Evolutionary conservation across 2,329 filamentous ascomycete species (phyloP).

Genomic region (Fusarium foetens): DNA sequence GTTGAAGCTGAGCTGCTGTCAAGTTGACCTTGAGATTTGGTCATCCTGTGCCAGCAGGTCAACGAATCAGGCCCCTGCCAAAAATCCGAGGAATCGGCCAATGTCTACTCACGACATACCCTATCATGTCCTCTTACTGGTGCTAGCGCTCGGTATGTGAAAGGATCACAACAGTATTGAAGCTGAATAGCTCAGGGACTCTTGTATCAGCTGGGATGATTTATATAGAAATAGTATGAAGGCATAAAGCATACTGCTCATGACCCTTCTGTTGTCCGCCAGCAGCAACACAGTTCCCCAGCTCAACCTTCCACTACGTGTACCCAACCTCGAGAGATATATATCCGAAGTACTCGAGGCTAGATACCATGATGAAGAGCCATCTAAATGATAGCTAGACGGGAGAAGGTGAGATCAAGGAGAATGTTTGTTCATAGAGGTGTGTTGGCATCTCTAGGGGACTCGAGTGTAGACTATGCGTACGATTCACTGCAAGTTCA

Average conservation of each 20-base stretch:
- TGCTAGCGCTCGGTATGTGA: slow-evolving; percentile 67
- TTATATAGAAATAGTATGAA: slow-evolving; percentile 21
- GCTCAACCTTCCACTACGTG: slow-evolving; percentile 68
- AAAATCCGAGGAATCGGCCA: slow-evolving; percentile 43
- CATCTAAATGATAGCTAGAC: background rate
- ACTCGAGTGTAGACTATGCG: background rate
- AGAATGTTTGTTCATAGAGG: background rate
- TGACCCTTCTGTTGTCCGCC: slow-evolving; percentile 38
- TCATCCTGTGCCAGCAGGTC: slow-evolving; percentile 43
- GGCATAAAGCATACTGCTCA: slow-evolving; percentile 29
- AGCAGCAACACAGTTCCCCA: slow-evolving; percentile 10
- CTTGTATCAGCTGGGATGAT: slow-evolving; percentile 25
- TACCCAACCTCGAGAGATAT: slow-evolving; percentile 57
- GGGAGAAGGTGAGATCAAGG: background rate
- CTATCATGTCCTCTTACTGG: slow-evolving; percentile 63
- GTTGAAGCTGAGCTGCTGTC: slow-evolving; percentile 35
- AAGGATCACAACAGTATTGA: slow-evolving; percentile 75
- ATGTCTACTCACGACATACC: slow-evolving; percentile 44
- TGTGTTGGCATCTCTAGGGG: background rate
- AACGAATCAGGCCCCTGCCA: slow-evolving; percentile 48
- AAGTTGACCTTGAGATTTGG: slow-evolving; percentile 40
- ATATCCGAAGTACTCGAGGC: slow-evolving; percentile 79
- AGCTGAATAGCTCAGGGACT: slow-evolving; percentile 26
- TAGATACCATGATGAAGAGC: slow-evolving; percentile 56
- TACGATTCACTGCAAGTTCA: background rate